Conservation (phyloP, 1,139 yeast species). For the Taiozyma onychis region DNA sequence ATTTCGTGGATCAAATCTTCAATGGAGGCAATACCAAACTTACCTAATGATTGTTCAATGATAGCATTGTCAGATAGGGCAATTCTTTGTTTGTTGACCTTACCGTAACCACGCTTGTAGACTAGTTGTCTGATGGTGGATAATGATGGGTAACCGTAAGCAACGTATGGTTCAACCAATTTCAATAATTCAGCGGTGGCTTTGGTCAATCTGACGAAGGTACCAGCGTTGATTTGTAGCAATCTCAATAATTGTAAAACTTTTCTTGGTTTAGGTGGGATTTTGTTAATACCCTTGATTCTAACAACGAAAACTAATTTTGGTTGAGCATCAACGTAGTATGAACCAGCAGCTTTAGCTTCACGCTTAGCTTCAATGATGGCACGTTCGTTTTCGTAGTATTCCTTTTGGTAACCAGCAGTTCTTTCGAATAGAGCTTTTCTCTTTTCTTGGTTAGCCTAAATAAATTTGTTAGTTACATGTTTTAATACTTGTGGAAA, state of each 20-base stretch:
- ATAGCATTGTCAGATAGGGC: slow-evolving; percentile 91
- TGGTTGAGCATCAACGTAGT: slow-evolving; percentile 96
- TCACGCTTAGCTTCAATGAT: slow-evolving; percentile 90
- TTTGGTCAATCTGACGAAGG: slow-evolving; percentile 96
- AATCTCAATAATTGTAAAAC: slow-evolving; percentile 96
- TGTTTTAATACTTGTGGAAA: slow-evolving; percentile 8
- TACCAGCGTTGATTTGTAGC: slow-evolving; percentile 98
- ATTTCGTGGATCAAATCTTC: slow-evolving; percentile 99
- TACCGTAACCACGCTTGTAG: slow-evolving; percentile 99
- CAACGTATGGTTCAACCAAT: slow-evolving; percentile 98
- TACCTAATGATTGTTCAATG: slow-evolving; percentile 90
- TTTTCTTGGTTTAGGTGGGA: slow-evolving; percentile 99
- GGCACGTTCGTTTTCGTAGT: slow-evolving; percentile 92
- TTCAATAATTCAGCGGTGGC: slow-evolving; percentile 96
- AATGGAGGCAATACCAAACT: slow-evolving; percentile 92
- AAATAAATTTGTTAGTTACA: slow-evolving; percentile 19
- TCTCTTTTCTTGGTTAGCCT: slow-evolving; percentile 91
- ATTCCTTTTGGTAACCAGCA: slow-evolving; percentile 97
- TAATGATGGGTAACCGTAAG: slow-evolving; percentile 99
- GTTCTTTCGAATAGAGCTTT: slow-evolving; percentile 94
- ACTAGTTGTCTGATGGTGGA: slow-evolving; percentile 93
- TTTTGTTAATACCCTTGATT: slow-evolving; percentile 99
- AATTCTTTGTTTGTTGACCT: slow-evolving; percentile 97
- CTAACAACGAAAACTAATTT: slow-evolving; percentile 96
- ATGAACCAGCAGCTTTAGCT: slow-evolving; percentile 93